Evolutionary conservation across 345 rosid genomes (phyloP), one percentile per base, ranked within the genome.

Genomic region (Populus deltoides): DNA sequence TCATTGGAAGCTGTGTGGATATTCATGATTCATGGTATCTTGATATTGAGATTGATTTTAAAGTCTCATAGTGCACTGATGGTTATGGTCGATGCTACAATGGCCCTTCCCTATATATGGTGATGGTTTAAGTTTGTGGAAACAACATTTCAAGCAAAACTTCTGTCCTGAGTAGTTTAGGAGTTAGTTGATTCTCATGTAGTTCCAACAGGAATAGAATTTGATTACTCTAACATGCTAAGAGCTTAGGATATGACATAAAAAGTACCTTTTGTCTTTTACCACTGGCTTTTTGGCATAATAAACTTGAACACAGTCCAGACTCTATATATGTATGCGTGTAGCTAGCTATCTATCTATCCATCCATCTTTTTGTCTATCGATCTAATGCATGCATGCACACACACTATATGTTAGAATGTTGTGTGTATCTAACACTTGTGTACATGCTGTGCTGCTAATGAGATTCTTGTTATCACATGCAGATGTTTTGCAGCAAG

Each of bases 401-500:
- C 29, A 39, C 6, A 17, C 29, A 39, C 11, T 33, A 24, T 47
- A 10, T 36, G 45, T n/a, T 31, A 39, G 43, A 22, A 71, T 36
- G 31, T 49, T 49, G 20, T 6, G 17, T 49, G 22, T 16, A 5
- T 49, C 55, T 49, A 49, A 18, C 10, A 0, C 22, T 5, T 20
- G 59, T 24, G 0, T 49, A 8, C 36, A 22, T n/a, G 38, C 24
- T 17, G 12, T 65, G 17, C 18, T 49, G 31, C n/a, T 33, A 27
- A 63, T 71, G 31, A 20, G 15, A 10, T 67, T 57, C 43, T 59
- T 39, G 22, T 68, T 25, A 2, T 73, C 22, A 6, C 27, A 2
- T 82, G 87, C 90, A 94, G 97, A 88, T 89, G 98, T 89, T 38
- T 70, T 88, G 38, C 81, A 79, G 85, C 90, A 88, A 66, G 98